phyloP scores from a whole-genome alignment of 2,329 filamentous ascomycete species.

The Purpureocillium lavendulum region DNA sequence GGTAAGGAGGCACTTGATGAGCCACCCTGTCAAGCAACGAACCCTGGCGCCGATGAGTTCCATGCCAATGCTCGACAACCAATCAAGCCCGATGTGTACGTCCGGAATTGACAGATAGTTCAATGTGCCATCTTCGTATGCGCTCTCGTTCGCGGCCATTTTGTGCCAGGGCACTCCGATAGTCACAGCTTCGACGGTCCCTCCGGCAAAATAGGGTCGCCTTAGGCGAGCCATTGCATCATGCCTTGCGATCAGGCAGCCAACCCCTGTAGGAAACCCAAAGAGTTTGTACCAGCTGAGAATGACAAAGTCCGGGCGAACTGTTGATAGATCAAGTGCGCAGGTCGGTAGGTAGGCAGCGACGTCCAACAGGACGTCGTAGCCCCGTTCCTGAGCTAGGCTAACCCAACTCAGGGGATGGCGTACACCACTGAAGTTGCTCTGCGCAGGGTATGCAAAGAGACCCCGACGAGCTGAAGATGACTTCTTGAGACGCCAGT shows the following conservation, averaged over 20 bases:
- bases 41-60: constrained; percentile 20
- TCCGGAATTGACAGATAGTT: constrained; percentile 31
- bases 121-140: constrained; percentile 31
- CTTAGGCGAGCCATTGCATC: constrained; percentile 20
- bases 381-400: constrained; percentile 25
- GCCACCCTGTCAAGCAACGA: constrained; percentile 26
- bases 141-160: constrained; percentile 17
- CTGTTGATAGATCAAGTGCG: constrained; percentile 20
- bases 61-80: constrained; percentile 20
- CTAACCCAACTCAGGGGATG: constrained; percentile 29
- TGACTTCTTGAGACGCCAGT: neutral
- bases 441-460: constrained; percentile 37
- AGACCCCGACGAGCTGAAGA: constrained; percentile 15
- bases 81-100: constrained; percentile 26
- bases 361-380: constrained; percentile 30
- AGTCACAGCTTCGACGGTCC: constrained; percentile 25
- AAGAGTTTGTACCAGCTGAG: constrained; percentile 34
- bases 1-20: constrained; percentile 18
- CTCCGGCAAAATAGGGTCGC: constrained; percentile 31
- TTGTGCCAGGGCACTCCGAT: constrained; percentile 22
- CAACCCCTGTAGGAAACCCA: constrained; percentile 31
- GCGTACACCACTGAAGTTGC: constrained; percentile 34
- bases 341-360: constrained; percentile 30
- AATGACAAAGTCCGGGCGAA: constrained; percentile 29
- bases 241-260: constrained; percentile 26